Conservation (phyloP, 2,329 filamentous ascomycete species). For the Massarina eburnea region DNA sequence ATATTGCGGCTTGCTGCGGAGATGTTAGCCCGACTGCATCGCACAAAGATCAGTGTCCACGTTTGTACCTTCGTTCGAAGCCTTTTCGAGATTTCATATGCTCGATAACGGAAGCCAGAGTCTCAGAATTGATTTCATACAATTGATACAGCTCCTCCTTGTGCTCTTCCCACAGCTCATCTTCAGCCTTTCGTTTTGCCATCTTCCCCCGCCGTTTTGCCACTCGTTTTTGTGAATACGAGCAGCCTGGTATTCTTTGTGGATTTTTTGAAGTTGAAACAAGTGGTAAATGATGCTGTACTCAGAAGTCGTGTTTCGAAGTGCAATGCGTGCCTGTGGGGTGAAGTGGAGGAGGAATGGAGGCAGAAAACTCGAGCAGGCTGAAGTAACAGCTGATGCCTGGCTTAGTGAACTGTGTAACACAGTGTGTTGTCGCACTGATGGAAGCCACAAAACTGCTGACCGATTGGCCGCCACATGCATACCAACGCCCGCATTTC, state of each 20-base stretch:
- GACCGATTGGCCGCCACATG: not conserved
- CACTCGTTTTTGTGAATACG: too few relatives aligned
- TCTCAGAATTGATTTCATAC: not conserved
- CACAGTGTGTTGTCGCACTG: too few relatives aligned
- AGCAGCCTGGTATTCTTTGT: not conserved
- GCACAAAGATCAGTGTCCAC: not conserved
- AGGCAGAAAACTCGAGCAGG: too few relatives aligned
- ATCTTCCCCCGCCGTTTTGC: not conserved
- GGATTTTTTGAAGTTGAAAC: not conserved
- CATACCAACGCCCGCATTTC: not conserved
- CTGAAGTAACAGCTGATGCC: too few relatives aligned
- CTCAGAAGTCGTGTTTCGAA: too few relatives aligned
- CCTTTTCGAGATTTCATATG: not conserved
- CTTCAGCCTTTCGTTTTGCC: not conserved
- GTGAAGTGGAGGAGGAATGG: too few relatives aligned
- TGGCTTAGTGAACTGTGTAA: too few relatives aligned
- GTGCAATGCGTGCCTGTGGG: too few relatives aligned
- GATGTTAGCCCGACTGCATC: not conserved
- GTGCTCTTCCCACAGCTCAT: not conserved
- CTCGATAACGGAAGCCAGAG: not conserved
- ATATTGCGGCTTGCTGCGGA: slow-evolving; percentile 1
- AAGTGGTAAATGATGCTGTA: too few relatives aligned
- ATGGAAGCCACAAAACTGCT: too few relatives aligned
- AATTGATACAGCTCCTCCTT: not conserved
- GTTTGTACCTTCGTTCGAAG: not conserved